Conservation (phyloP, 345 rosid genomes). For the Brassica incana region DNA sequence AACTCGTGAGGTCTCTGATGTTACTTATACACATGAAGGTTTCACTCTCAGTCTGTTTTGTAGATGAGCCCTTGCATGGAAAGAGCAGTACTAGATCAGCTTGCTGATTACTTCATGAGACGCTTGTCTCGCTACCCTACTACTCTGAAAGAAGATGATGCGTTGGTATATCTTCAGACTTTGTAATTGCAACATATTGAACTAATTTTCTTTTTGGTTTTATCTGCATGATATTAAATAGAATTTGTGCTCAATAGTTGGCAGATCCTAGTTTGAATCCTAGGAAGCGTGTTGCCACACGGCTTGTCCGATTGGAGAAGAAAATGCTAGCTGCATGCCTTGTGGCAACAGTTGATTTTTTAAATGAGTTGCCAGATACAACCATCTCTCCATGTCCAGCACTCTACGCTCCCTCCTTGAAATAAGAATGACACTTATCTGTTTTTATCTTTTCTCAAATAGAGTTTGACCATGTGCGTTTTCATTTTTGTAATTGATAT, state of each 20-base stretch:
- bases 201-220: background rate
- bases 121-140: conserved; percentile 84
- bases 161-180: conserved; percentile 50
- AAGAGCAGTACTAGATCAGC: conserved; percentile 85
- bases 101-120: conserved; percentile 66
- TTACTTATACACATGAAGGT: too few species aligned
- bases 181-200: too few species aligned
- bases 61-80: conserved; percentile 96
- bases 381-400: conserved; percentile 88
- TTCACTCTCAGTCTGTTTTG: conserved; percentile 17
- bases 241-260: conserved; percentile 50
- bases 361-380: conserved; percentile 71
- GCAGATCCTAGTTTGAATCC: conserved; percentile 68
- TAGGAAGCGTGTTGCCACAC: conserved; percentile 86
- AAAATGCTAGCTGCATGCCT: conserved; percentile 81
- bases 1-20: too few species aligned
- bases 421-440: conserved; percentile 31
- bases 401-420: conserved; percentile 72
- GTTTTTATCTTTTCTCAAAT: too few species aligned
- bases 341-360: conserved; percentile 57
- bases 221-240: background rate
- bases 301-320: conserved; percentile 87
- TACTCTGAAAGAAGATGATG: conserved; percentile 72
- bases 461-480: too few species aligned
- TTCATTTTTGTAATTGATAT: too few species aligned